phyloP scores from a whole-genome alignment of 768 basidiomycete genomes.

The Leucosporidium creatinivorum region DNA sequence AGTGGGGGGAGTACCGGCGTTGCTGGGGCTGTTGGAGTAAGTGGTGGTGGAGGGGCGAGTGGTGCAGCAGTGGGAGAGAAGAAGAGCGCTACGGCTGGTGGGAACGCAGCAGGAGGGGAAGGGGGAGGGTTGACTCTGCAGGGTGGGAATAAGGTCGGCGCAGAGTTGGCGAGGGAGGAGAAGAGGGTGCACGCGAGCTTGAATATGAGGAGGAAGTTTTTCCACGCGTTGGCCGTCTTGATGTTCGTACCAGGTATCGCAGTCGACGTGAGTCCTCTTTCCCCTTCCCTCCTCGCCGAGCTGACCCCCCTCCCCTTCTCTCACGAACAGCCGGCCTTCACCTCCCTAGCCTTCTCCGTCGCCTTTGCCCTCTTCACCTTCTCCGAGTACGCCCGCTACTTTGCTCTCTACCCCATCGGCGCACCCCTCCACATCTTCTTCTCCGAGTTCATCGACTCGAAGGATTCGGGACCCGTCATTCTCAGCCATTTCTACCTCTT shows the following conservation, averaged over 20 bases:
- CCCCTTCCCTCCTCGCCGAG: background rate
- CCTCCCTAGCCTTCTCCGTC: slow-evolving; percentile 85
- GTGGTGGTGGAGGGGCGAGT: background rate
- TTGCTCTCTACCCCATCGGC: slow-evolving; percentile 94
- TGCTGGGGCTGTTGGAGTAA: too few species aligned
- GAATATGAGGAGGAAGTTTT: slow-evolving; percentile 91
- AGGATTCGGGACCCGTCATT: slow-evolving; percentile 91
- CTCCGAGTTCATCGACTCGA: slow-evolving; percentile 92
- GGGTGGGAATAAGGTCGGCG: slow-evolving; percentile 26
- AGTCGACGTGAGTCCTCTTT: slow-evolving; percentile 62
- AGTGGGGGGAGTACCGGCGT: slow-evolving; percentile 2
- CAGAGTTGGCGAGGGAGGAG: slow-evolving; percentile 29
- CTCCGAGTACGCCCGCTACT: slow-evolving; percentile 95
- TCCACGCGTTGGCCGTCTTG: slow-evolving; percentile 87
- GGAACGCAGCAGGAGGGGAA: background rate
- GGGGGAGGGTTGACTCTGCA: background rate
- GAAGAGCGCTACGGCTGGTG: background rate
- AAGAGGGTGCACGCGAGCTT: slow-evolving; percentile 72
- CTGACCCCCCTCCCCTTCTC: slow-evolving; percentile 6
- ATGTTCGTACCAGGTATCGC: slow-evolving; percentile 96
- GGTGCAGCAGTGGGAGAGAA: background rate
- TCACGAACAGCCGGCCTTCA: slow-evolving; percentile 77
- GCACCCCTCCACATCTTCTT: slow-evolving; percentile 89
- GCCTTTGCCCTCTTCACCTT: slow-evolving; percentile 94
- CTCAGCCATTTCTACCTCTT: slow-evolving; percentile 95